Evolutionary conservation across 352 stramenopile genomes (phyloP).

Genomic region (Phytopythium vexans): DNA sequence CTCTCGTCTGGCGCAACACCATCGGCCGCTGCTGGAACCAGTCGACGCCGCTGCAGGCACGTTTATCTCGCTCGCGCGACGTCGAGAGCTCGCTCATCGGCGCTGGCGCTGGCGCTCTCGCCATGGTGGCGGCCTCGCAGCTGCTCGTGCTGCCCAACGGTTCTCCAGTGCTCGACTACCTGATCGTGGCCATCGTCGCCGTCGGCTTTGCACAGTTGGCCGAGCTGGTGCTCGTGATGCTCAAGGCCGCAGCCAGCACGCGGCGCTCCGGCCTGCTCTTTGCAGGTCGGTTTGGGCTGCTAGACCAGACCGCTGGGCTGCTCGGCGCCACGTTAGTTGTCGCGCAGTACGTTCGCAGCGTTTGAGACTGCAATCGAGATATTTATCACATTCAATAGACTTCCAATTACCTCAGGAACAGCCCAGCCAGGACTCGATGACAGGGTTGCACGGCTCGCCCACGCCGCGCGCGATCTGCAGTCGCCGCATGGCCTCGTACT

Average conservation of each 20-base stretch:
- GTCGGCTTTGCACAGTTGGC: background rate
- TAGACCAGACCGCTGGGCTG: background rate
- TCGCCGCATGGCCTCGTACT: slow-evolving; percentile 21
- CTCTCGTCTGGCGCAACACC: background rate
- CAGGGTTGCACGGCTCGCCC: too few species aligned
- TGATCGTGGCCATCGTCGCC: background rate
- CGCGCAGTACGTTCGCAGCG: slow-evolving; percentile 1
- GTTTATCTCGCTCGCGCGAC: background rate
- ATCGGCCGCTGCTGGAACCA: background rate
- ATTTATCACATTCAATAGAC: too few species aligned
- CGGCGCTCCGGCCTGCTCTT: too few species aligned
- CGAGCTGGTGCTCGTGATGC: slow-evolving; percentile 1
- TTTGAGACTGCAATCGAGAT: too few species aligned
- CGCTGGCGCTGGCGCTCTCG: background rate
- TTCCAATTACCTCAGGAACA: too few species aligned
- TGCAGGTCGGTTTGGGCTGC: too few species aligned
- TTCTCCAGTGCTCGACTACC: background rate
- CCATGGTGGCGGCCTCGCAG: background rate
- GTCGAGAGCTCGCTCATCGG: slow-evolving; percentile 2
- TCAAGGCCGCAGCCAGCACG: background rate
- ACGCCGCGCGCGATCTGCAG: slow-evolving; percentile 14
- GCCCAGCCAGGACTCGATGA: too few species aligned
- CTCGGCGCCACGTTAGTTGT: background rate
- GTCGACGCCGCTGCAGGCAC: slow-evolving; percentile 4
- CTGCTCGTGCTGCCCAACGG: slow-evolving; percentile 1